These are phyloP conservation scores for Purpureocillium lavendulum DNA, from an alignment of 2,329 filamentous ascomycete species.

Conservation along the genomic window DNA sequence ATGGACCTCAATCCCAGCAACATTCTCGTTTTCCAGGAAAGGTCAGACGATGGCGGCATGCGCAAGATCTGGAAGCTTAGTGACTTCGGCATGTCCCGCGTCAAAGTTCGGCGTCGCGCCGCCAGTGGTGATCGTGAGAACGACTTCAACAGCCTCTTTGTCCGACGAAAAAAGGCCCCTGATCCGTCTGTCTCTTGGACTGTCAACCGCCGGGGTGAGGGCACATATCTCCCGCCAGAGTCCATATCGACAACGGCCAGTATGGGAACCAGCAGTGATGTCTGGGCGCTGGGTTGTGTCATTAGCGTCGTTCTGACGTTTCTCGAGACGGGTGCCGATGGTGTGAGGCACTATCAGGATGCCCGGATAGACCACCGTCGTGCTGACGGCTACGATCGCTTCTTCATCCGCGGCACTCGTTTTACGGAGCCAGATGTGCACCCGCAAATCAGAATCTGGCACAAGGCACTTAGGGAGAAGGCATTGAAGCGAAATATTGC, in stretches of 20 bases:
- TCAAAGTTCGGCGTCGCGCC: constrained; percentile 17
- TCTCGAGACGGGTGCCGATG: constrained; percentile 19
- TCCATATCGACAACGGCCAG: constrained; percentile 12
- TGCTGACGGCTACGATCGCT: constrained; percentile 14
- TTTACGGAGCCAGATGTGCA: constrained; percentile 9
- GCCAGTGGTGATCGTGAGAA: constrained; percentile 6
- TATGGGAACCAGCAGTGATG: constrained; percentile 26
- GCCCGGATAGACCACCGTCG: constrained; percentile 13
- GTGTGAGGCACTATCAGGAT: constrained; percentile 12
- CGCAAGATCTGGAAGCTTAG: constrained; percentile 29
- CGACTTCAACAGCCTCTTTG: constrained; percentile 20
- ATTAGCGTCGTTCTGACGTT: constrained; percentile 29
- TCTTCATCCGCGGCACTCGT: constrained; percentile 10
- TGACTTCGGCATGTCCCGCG: constrained; percentile 30
- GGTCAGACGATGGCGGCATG: constrained; percentile 2
- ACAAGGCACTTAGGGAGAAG: constrained; percentile 8
- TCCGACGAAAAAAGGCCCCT: constrained; percentile 9
- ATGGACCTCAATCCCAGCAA: constrained; percentile 31
- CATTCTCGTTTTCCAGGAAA: constrained; percentile 20
- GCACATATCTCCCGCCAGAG: constrained; percentile 29
- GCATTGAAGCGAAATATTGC: constrained; percentile 8
- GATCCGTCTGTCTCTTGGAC: constrained; percentile 15
- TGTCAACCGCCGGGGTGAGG: constrained; percentile 19
- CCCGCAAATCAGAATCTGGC: constrained; percentile 10
- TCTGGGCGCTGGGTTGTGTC: constrained; percentile 32